Percentiles rank a stretch among this genome's conserved stretches.
Conservation (phyloP, 805 yeast genomes). For the Yarrowia divulgata region DNA sequence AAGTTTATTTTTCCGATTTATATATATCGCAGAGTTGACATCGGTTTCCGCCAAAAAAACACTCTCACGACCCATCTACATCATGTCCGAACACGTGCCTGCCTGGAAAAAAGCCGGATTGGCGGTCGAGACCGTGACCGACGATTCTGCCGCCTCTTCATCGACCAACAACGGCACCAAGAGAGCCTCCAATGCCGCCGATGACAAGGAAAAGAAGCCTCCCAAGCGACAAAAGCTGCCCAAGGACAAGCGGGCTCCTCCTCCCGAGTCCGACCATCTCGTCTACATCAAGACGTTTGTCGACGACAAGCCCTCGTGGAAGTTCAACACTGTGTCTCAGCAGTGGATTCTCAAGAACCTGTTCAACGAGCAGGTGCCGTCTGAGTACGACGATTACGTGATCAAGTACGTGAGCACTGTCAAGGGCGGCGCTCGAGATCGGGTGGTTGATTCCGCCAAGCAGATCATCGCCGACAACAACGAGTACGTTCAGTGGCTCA, state of each 20-base stretch:
- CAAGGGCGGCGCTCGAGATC: conserved; percentile 72
- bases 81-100: conserved; percentile 55
- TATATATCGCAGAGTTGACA: not conserved
- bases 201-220: conserved; percentile 56
- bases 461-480: conserved; percentile 47
- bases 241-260: conserved; percentile 68
- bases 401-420: conserved; percentile 62
- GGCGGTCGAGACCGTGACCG: conserved; percentile 55
- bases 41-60: not conserved
- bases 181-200: conserved; percentile 32
- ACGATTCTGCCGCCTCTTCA: conserved; percentile 49
- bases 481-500: conserved; percentile 41
- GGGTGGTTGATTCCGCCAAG: conserved; percentile 69
- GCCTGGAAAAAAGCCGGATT: conserved; percentile 87
- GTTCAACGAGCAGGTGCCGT: conserved; percentile 55
- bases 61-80: not conserved
- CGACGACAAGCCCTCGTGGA: conserved; percentile 70
- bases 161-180: conserved; percentile 40
- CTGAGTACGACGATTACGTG: conserved; percentile 60
- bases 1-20: conserved; percentile 13
- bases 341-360: conserved; percentile 80
- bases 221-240: conserved; percentile 76
- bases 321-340: conserved; percentile 85
- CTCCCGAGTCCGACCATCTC: conserved; percentile 80
- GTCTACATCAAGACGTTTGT: conserved; percentile 66